A percentile compares a stretch with the other conserved stretches of the same genome.
phyloP scores from a whole-genome alignment of 164 flowering plant species.

The Vitis vinifera region ASM3070453v1 NC_081808.1:13417001-13417500 shows the following conservation, averaged over 20 bases:
- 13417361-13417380: constrained; percentile 85
- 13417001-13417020: constrained; percentile 70
- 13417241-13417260: constrained; percentile 64
- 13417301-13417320: constrained; percentile 65
- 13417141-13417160: too few relatives aligned
- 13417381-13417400: constrained; percentile 83
- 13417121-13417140: too few relatives aligned
- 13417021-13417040: constrained; percentile 91
- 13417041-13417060: constrained; percentile 88
- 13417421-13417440: constrained; percentile 64
- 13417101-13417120: too few relatives aligned
- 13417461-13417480: too few relatives aligned
- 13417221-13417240: constrained; percentile 77
- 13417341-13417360: constrained; percentile 77
- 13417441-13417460: constrained; percentile 63
- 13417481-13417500: too few relatives aligned
- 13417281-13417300: constrained; percentile 36
- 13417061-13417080: too few relatives aligned
- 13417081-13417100: too few relatives aligned
- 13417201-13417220: constrained; percentile 77
- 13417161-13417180: constrained; percentile 77
- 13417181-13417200: constrained; percentile 88
- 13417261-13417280: constrained; percentile 18
- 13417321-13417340: constrained; percentile 79
- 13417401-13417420: constrained; percentile 72